Evolutionary conservation across 2,329 filamentous ascomycete genomes (phyloP), one percentile per base, ranked within the genome.

Genomic region (Teratosphaeria epicoccoides): DNA sequence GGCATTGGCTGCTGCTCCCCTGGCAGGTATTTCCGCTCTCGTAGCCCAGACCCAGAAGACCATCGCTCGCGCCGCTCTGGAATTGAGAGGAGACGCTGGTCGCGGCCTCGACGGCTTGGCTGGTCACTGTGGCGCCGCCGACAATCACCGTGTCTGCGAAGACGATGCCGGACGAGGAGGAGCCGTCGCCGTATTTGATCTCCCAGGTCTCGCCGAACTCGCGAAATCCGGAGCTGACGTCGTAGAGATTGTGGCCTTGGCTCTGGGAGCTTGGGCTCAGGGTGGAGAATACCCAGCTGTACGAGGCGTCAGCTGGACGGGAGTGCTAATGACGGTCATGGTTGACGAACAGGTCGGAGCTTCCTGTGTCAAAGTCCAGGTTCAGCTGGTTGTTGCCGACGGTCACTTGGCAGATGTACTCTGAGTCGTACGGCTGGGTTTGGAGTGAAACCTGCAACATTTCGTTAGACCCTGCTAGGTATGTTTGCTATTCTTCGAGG

Each of bases 281-380:
- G 17, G 73, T 73, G 0, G 82, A 85, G 68, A 84, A 85, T 33
- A 81, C 84, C 78, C 77, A 93, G 47, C 78, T 81, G 52, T 23
- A 26, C 10, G 29, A 49, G 48, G 9, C n/a, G 12, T 48, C 33
- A 45, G 43, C 23, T n/a, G n/a, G n/a, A n/a, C 14, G 2, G 3
- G 12, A 20, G 6, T 23, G 12, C 14, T 17, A 22, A n/a, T n/a
- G n/a, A n/a, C n/a, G n/a, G n/a, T 40, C 2, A 12, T 20, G 25
- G 23, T n/a, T 11, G 46, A 70, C 77, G 70, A 68, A 81, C 83
- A 86, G 77, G 68, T 85, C 83, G 37, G 81, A 74, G 56, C 74
- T 84, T 56, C 75, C 83, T 12, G 85, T 89, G 58, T 89, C 86
- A 55, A 89, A 77, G 63, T 87, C 83, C 54, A 89, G 66, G 54